Evolutionary conservation across 176 grass and related monocot genomes (phyloP), one percentile per base, ranked within the genome.

Genomic region (Sorghum bicolor): DNA sequence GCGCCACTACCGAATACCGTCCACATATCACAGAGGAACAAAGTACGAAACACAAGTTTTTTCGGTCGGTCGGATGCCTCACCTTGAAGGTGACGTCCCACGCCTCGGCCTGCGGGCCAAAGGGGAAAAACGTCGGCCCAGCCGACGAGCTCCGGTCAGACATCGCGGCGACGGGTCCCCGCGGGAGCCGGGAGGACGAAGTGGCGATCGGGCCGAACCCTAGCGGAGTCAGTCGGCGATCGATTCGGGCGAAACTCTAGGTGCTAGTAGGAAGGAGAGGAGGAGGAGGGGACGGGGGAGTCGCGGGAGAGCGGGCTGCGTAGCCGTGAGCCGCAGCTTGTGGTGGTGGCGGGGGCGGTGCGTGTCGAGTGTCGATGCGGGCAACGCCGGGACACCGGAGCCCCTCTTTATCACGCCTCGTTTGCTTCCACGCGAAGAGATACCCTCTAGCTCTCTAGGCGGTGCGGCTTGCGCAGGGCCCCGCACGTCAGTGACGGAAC

Each of bases 241-340:
- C 44, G 31, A 69, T 32, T 5, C 20, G 3, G 44, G 29, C 5
- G 30, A 30, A 68, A 68, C 65, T 28, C 68, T 20, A 65, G 64
- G 77, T 7, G 15, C 67, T 30, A 50, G 10, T 14, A 26, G 26
- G 19, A 14, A 2, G 5, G 70, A 47, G 45, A 3, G 32, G 13
- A 32, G 31, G 12, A 29, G 11, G 4, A 17, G 38, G 12, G 2
- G 16, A 47, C 14, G 13, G 44, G 3, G 44, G 31, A 12, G 33
- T 24, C 57, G 20, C 57, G 20, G 58, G 34, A 37, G 44, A 26
- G 79, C 84, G 55, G 20, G 82, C 87, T 87, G 92, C 92, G 92
- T 94, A 94, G 79, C 92, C 92, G 92, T 94, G 53, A 94, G 89
- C 92, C 92, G 92, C 92, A 94, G 86, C 84, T 48, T 48, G 19